phyloP scores from a whole-genome alignment of 208 protist species.

The Novymonas esmeraldas region DNA sequence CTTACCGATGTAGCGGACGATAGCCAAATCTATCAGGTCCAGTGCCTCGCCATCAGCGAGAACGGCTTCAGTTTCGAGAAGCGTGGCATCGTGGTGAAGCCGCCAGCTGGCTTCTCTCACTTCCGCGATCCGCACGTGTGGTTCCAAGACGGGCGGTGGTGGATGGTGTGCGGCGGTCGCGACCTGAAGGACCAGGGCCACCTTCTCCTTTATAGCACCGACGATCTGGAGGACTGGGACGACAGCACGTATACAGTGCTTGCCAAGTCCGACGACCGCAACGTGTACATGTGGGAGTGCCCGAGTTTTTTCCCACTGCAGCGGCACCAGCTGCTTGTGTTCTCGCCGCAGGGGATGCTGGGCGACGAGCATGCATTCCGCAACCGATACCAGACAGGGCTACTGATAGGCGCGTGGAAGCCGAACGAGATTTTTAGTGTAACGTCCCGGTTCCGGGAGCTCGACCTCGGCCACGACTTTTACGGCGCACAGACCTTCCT shows the following conservation, averaged over 20 bases:
- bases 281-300: conserved; percentile 66
- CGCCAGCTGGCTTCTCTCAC: conserved; percentile 57
- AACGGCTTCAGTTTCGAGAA: conserved; percentile 73
- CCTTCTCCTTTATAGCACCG: conserved; percentile 66
- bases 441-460: conserved; percentile 37
- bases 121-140: conserved; percentile 60
- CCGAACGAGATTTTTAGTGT: conserved; percentile 41
- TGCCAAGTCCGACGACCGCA: conserved; percentile 54
- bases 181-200: conserved; percentile 68
- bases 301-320: conserved; percentile 46
- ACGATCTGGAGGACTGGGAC: conserved; percentile 72
- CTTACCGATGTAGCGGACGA: conserved; percentile 42
- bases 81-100: conserved; percentile 70
- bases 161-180: conserved; percentile 61
- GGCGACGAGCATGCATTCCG: conserved; percentile 33
- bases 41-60: conserved; percentile 71
- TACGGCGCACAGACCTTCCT: conserved; percentile 49
- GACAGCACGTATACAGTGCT: conserved; percentile 62
- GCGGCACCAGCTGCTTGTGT: conserved; percentile 36
- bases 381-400: conserved; percentile 49
- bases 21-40: conserved; percentile 64
- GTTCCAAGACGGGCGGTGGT: conserved; percentile 56
- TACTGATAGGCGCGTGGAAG: conserved; percentile 48
- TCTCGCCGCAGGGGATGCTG: conserved; percentile 44
- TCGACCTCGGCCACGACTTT: conserved; percentile 58